These are phyloP conservation scores for Pseudonitzschia multistriata DNA, from an alignment of 108 stramenopile genomes.

Conservation along the genomic window DNA sequence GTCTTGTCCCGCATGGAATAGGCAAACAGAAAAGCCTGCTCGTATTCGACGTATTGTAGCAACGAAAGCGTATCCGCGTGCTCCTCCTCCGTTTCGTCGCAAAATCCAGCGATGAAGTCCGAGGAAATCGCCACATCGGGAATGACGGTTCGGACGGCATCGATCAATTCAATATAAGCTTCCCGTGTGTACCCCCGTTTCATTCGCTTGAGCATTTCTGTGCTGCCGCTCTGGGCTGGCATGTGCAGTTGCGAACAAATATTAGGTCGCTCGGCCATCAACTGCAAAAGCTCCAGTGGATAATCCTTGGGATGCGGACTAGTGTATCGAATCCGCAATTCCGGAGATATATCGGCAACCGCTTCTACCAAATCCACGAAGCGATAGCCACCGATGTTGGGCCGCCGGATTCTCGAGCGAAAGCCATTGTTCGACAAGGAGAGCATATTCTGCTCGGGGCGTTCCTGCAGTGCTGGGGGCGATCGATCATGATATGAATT, in stretches of 20 bases:
- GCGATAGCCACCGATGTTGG: slow-evolving; percentile 79
- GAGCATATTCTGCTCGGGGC: slow-evolving; percentile 22
- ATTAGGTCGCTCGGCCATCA: slow-evolving; percentile 92
- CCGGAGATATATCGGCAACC: slow-evolving; percentile 82
- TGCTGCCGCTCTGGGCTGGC: slow-evolving; percentile 94
- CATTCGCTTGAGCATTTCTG: slow-evolving; percentile 90
- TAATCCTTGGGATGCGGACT: slow-evolving; percentile 99
- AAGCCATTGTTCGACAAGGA: slow-evolving; percentile 86
- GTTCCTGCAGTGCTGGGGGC: slow-evolving; percentile 37
- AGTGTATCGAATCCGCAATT: slow-evolving; percentile 95
- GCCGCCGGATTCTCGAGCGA: slow-evolving; percentile 65
- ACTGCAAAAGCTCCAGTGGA: slow-evolving; percentile 77
- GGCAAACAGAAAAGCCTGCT: slow-evolving; percentile 97
- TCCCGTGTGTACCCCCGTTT: slow-evolving; percentile 94
- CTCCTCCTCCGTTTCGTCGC: slow-evolving; percentile 96
- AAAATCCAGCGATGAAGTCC: slow-evolving; percentile 98
- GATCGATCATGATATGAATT: slow-evolving; percentile 94
- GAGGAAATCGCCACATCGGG: slow-evolving; percentile 90
- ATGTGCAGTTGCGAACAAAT: slow-evolving; percentile 93
- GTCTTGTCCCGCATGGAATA: slow-evolving; percentile 95
- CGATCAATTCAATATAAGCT: slow-evolving; percentile 88
- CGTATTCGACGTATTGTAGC: slow-evolving; percentile 86
- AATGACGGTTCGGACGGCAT: slow-evolving; percentile 62
- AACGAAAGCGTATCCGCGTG: slow-evolving; percentile 89
- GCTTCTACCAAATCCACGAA: slow-evolving; percentile 94